Conservation (phyloP, 495 filamentous ascomycete genomes). For the Letharia lupina region DNA sequence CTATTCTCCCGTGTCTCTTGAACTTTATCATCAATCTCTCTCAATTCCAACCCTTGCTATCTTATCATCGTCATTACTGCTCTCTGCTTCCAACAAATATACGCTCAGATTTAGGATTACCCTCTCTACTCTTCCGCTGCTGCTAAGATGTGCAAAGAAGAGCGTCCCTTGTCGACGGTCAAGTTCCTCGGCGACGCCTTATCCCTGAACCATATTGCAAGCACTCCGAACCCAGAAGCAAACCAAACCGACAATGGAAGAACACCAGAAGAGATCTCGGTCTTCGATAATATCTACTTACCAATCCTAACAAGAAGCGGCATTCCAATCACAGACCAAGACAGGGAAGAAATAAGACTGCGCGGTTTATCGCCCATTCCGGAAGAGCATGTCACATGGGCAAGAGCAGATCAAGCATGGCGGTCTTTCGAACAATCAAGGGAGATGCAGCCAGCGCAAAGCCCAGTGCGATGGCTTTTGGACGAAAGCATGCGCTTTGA, state of each 20-base stretch:
- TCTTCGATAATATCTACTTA: not conserved
- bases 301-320: not conserved
- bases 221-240: not conserved
- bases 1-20: not conserved
- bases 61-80: not conserved
- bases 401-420: not conserved
- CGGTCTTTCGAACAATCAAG: not conserved
- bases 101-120: not conserved
- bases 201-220: not conserved
- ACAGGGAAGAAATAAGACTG: not conserved
- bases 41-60: not conserved
- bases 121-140: not conserved
- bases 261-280: not conserved
- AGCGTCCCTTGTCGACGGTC: not conserved
- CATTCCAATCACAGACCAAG: not conserved
- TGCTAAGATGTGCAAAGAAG: not conserved
- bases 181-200: not conserved
- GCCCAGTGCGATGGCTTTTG: not conserved
- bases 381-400: not conserved
- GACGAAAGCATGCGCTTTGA: not conserved
- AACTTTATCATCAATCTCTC: not conserved
- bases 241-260: not conserved
- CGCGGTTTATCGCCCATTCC: not conserved
- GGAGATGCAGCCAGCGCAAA: not conserved
- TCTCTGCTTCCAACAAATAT: not conserved